Evolutionary conservation across 106 monocot species (phyloP), one percentile per base, ranked within the genome.

Genomic region (Dendrobium nobile): DNA sequence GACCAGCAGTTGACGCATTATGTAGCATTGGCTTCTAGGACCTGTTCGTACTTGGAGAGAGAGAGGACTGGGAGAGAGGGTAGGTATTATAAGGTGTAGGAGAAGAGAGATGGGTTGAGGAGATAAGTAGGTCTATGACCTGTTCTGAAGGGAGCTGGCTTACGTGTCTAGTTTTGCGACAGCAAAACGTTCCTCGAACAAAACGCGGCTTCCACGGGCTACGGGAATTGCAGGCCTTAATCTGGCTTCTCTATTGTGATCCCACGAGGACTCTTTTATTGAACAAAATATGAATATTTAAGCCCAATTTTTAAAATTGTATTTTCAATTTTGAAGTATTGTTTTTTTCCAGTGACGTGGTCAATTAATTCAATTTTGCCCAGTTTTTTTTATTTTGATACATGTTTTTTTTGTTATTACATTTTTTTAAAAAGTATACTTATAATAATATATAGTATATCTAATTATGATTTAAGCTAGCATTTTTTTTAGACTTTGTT

Each of bases 141-240:
- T 65, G 79, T 79, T 67, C 78, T 56, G 3, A 18, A 41, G 10
- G 4, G 27, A 58, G 33, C 41, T 33, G 24, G 75, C 22, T 47
- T 9, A 79, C 79, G 79, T 64, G 79, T 61, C 65, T 0, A 40
- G 9, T 20, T 78, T 78, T 40, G 77, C 78, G 78, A 78, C 59
- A 78, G 78, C 56, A n/a, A n/a, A 26, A 78, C 78, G 20, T 48
- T 9, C 19, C 55, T 19, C 27, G 20, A 67, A 75, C 10, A 2
- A 22, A 73, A 16, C 2, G n/a, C 6, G 48, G 5, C 20, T 43
- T 42, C 73, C 73, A 17, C 19, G 42, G 73, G 73, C 42, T 20
- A 18, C 2, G n/a, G 42, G 19, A 73, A 73, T 43, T 6, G 42
- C 42, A 42, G 18, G 40, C 42, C 17, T 73, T 41, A 41, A 16